Evolutionary conservation across 352 stramenopile genomes (phyloP).

Genomic region (Phytopythium oedochilum): DNA sequence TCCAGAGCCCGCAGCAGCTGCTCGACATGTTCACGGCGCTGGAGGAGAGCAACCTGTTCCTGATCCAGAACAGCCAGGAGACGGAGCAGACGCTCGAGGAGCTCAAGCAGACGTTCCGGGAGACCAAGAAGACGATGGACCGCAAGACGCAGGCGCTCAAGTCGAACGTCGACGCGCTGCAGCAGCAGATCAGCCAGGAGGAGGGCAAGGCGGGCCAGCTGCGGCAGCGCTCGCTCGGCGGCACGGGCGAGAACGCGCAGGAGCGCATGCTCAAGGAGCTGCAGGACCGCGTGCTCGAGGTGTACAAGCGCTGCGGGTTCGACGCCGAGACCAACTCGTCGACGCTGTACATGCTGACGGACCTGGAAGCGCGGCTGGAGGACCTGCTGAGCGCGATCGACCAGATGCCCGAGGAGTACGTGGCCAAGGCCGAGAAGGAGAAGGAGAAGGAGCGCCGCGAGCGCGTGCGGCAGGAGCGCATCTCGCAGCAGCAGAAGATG

Average conservation of each 20-base stretch:
- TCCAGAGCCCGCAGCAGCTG: constrained; percentile 90
- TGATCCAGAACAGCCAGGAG: constrained; percentile 95
- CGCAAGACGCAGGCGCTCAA: constrained; percentile 81
- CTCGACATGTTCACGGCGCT: constrained; percentile 92
- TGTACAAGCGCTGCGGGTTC: constrained; percentile 93
- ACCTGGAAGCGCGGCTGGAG: constrained; percentile 89
- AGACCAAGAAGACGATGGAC: constrained; percentile 89
- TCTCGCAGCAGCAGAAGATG: constrained; percentile 91
- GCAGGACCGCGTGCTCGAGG: constrained; percentile 81
- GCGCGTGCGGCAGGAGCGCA: constrained; percentile 88
- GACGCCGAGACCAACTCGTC: constrained; percentile 89
- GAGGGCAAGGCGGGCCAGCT: constrained; percentile 82
- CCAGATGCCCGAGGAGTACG: constrained; percentile 93
- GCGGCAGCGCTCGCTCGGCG: constrained; percentile 51
- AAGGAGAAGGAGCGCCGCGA: constrained; percentile 94
- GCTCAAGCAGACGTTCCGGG: constrained; percentile 91
- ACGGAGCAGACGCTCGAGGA: constrained; percentile 94
- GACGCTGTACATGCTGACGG: constrained; percentile 93
- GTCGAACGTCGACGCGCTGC: constrained; percentile 87
- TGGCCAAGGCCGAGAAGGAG: constrained; percentile 92
- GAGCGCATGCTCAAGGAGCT: constrained; percentile 88
- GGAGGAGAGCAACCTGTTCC: constrained; percentile 95
- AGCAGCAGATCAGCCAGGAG: constrained; percentile 84
- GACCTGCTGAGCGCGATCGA: constrained; percentile 89
- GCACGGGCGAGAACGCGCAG: constrained; percentile 82